Evolutionary conservation across 495 filamentous ascomycete genomes (phyloP).

Genomic region (Darksidea phi): DNA sequence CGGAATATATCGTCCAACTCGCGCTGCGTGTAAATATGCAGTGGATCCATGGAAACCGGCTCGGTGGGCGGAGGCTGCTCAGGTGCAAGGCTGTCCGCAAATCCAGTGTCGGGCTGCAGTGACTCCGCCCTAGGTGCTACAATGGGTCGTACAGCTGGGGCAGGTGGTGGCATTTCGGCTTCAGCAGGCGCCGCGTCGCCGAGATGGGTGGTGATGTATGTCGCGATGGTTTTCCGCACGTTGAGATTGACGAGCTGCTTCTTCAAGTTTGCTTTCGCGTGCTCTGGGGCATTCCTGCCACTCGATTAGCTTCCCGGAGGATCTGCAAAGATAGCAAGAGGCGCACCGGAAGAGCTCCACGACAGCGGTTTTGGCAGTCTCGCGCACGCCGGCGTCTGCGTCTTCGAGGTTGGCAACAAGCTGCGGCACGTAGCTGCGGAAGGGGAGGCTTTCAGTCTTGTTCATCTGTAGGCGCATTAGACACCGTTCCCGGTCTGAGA

Average conservation of each 20-base stretch:
- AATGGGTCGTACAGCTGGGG: slow-evolving; percentile 35
- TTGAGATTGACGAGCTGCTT: slow-evolving; percentile 73
- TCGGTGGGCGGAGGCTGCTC: slow-evolving; percentile 47
- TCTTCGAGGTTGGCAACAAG: slow-evolving; percentile 87
- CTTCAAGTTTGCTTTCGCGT: slow-evolving; percentile 85
- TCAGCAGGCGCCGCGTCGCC: slow-evolving; percentile 56
- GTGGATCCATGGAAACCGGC: slow-evolving; percentile 70
- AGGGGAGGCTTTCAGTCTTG: slow-evolving; percentile 69
- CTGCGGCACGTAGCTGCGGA: slow-evolving; percentile 75
- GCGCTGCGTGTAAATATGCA: slow-evolving; percentile 73
- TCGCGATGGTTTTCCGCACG: slow-evolving; percentile 79
- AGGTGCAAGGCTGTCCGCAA: slow-evolving; percentile 41
- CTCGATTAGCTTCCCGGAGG: slow-evolving; percentile 14
- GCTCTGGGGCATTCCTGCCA: slow-evolving; percentile 69
- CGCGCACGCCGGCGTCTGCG: slow-evolving; percentile 80
- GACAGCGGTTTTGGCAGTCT: slow-evolving; percentile 74
- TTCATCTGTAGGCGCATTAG: slow-evolving; percentile 59
- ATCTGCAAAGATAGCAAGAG: slow-evolving; percentile 2
- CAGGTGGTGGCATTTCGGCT: slow-evolving; percentile 47
- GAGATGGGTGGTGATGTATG: slow-evolving; percentile 72
- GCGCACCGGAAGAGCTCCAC: slow-evolving; percentile 80
- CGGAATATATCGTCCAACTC: slow-evolving; percentile 82
- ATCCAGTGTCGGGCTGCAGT: slow-evolving; percentile 29
- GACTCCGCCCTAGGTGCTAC: slow-evolving; percentile 16
- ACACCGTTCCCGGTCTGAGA: not conserved